Conservation (phyloP, 2,329 filamentous ascomycete genomes). For the Fusarium subtropicale region DNA sequence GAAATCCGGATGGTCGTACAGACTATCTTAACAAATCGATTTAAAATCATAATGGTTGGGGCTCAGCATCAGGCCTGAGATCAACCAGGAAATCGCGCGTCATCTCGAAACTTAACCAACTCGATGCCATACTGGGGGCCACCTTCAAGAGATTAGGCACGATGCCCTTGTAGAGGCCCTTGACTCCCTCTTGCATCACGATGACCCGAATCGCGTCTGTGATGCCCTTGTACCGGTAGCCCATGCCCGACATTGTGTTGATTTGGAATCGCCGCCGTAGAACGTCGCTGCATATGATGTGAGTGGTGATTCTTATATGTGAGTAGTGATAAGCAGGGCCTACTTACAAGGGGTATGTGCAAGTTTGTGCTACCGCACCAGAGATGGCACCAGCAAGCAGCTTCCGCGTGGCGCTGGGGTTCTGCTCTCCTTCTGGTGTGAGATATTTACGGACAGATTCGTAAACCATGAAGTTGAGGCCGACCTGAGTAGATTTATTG, state of each 20-base stretch:
- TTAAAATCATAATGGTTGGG: conserved; percentile 45
- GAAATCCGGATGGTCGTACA: conserved; percentile 17
- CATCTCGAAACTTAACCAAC: conserved; percentile 97
- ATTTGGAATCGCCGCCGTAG: conserved; percentile 95
- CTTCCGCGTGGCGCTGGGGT: conserved; percentile 83
- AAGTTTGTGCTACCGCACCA: conserved; percentile 96
- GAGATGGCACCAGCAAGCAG: conserved; percentile 90
- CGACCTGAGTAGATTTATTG: conserved; percentile 69
- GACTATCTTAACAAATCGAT: conserved; percentile 35
- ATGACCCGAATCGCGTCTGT: conserved; percentile 86
- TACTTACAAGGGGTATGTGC: conserved; percentile 95
- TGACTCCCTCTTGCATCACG: conserved; percentile 82
- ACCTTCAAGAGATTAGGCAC: conserved; percentile 96
- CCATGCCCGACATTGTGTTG: conserved; percentile 99
- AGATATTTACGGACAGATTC: conserved; percentile 86
- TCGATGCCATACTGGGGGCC: conserved; percentile 97
- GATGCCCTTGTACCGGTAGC: conserved; percentile 92
- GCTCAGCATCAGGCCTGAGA: conserved; percentile 61
- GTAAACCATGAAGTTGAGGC: conserved; percentile 98
- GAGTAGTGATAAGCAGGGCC: not conserved
- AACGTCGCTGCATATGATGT: conserved; percentile 73
- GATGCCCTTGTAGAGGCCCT: conserved; percentile 94
- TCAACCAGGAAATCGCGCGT: conserved; percentile 85
- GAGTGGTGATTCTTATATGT: conserved; percentile 36
- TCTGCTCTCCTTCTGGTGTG: conserved; percentile 87